A percentile compares a stretch with the other conserved stretches of the same genome.
phyloP scores from a whole-genome alignment of 2,329 filamentous ascomycete genomes.

The Epichloe festucae region DNA sequence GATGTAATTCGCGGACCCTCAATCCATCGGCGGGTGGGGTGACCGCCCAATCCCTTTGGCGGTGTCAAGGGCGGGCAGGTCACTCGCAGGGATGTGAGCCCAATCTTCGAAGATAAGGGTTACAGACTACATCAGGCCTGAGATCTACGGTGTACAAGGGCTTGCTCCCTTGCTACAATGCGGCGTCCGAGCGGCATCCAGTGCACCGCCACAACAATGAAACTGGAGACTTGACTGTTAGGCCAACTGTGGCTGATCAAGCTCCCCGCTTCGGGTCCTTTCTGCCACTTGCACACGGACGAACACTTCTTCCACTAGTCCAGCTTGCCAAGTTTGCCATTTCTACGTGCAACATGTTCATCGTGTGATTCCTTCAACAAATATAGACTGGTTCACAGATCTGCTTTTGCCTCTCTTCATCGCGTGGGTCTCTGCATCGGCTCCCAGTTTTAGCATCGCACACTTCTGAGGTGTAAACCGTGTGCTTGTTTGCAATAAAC shows the following conservation, averaged over 20 bases:
- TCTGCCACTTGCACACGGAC: background rate
- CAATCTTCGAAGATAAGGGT: too few relatives aligned
- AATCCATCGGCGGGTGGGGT: background rate
- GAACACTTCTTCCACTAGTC: background rate
- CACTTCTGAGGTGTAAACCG: background rate
- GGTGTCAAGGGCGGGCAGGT: too few relatives aligned
- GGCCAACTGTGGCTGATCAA: background rate
- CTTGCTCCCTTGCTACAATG: background rate
- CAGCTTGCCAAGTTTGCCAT: too few relatives aligned
- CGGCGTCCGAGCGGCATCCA: constrained; percentile 1
- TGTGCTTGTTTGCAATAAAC: background rate
- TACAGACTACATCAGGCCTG: too few relatives aligned
- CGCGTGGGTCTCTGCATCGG: background rate
- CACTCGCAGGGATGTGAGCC: too few relatives aligned
- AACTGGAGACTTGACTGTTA: background rate
- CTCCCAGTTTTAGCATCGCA: background rate
- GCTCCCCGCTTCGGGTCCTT: background rate
- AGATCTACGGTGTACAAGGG: too few relatives aligned
- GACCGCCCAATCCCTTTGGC: background rate
- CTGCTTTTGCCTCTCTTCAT: background rate
- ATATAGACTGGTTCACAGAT: background rate
- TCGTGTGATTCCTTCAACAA: background rate
- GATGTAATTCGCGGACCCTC: constrained; percentile 12
- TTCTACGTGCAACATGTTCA: background rate
- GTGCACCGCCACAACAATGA: constrained; percentile 4